Base-by-base conservation (phyloP, 768 basidiomycete species). In the Suillus cothurnatus region DNA sequence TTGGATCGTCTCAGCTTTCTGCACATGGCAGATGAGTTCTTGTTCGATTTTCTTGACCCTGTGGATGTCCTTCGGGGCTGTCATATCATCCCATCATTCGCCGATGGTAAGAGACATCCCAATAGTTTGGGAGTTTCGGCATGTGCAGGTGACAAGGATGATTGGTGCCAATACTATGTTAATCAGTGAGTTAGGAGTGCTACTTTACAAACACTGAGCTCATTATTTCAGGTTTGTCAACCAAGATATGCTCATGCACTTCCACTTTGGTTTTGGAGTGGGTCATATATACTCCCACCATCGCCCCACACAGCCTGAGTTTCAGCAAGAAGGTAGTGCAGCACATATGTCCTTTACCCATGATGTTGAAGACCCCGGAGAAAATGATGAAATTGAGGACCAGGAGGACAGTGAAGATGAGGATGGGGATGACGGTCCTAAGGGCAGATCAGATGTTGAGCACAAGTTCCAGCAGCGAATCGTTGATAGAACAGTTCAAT, bases 61-160 rank as follows among this genome's bases (percentile, higher is more conserved):
- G 36, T 3, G 2, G 60, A 65, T 31, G 36, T 65, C 9, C 52
- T 65, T 21, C 3, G 36, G 34, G 21, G 64, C 6, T 61, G 34
- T 26, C 64, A 65, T 39, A 31, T 66, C 19, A 66, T 66, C 21
- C 65, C 65, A 9, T 50, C 53, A 38, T 62, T 66, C 19, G 49
- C 50, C 12, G 19, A 56, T 34, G 61, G 65, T 6, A 56, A 38
- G 56, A 23, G 31, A 23, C 65, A 66, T 38, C 11, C 21, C 21
- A 11, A 62, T 49, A 32, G 61, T 31, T 31, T 50, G 6, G 45
- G 19, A 17, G 52, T 62, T 28, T 62, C 61, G 7, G 34, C 43
- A 21, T 45, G 43, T 45, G 43, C 39, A 12, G 38, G 28, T 3
- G 34, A 63, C 36, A 50, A 32, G 23, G 47, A 32, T 21, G 52